Evolutionary conservation across 352 stramenopile species (phyloP), one percentile per base, ranked within the genome.

Genomic region (Phytophthora boehmeriae): DNA sequence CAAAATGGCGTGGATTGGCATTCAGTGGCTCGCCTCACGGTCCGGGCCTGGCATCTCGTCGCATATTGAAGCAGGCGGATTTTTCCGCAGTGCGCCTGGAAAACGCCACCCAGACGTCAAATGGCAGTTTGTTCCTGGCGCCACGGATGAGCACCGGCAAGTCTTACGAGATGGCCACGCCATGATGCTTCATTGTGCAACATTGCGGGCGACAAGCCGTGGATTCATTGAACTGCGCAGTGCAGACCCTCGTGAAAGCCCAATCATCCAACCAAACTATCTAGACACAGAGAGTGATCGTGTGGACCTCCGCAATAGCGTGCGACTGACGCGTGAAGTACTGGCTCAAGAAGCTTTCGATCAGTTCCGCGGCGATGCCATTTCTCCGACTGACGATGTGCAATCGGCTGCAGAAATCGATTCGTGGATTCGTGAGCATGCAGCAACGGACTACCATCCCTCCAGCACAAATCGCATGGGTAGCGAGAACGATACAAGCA

Each of bases 401-500:
- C 65, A 88, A 59, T 77, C 55, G 1, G 82, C 90, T 51, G 78
- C 61, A 0, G 59, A 89, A 44, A 92, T 95, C 56, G 88, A 94
- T 54, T 80, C 79, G 14, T 95, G 86, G 86, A 75, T 92, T 55
- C 86, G 81, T 17, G 59, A 91, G 69, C 57, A 91, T 57, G 86
- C 79, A 0, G 76, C 89, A 54, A 96, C 84, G 48, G 86, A 86
- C 10, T 96, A 95, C 66, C 88, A 96, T 50, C 88, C 88, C 35
- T 92, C 81, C 43, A 93, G 87, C 64, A 96, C 88, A 8, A 93
- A 92, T 71, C 79, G 80, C 42, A 95, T 96, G 87, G 88, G 88
- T 43, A 71, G 67, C 39, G 74, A 78, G 43, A 68, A 73, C 19
- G 60, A 64, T n/a, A 1, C 8, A 10, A 83, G 77, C 56, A 77